Base-by-base conservation (phyloP, 345 rosid species). In the Draba incana region DNA sequence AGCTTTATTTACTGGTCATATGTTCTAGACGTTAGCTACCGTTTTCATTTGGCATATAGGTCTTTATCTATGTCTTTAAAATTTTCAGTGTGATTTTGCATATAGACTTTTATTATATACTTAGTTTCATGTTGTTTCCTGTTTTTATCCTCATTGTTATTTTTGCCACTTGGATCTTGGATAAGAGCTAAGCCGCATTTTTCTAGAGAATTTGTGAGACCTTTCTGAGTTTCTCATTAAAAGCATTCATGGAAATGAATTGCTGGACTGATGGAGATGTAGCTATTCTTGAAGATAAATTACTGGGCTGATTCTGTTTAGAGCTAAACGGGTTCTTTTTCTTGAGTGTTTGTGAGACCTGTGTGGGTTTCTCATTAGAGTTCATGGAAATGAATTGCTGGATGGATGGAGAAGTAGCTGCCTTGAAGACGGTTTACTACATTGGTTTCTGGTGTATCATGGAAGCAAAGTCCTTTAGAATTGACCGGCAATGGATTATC, bases 251-350 rank as follows among this genome's bases (percentile, higher is more conserved):
- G 49, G 30, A 58, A 44, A 49, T 1, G 54, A 50, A 30, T 74
- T 50, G 57, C 23, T 67, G 61, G 64, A 47, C 57, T 53, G 64
- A 45, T 68, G 69, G 59, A 38, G 31, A 62, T 54, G 74, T 62
- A 55, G 47, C 35, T 28, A 33, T 45, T 55, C 39, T 39, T 41
- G 37, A 68, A 75, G 64, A 46, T 62, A 5, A 20, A 20, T 20
- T 20, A 20, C 20, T 20, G 20, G 20, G 1, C 20, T 20, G 57
- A 62, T 54, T 54, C 39, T 45, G 28, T 46, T 49, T 13, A n/a
- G 57, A 48, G 59, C 20, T 35, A 35, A 2, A 10, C 39, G 3
- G 3, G 10, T 3, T 8, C 20, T 35, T 35, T 35, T 7, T 46
- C 11, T 42, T 43, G 45, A 59, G 42, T 15, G 37, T 31, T 59